Conservation (phyloP, 208 protist species). For the Acanthamoeba lenticulata region DNA sequence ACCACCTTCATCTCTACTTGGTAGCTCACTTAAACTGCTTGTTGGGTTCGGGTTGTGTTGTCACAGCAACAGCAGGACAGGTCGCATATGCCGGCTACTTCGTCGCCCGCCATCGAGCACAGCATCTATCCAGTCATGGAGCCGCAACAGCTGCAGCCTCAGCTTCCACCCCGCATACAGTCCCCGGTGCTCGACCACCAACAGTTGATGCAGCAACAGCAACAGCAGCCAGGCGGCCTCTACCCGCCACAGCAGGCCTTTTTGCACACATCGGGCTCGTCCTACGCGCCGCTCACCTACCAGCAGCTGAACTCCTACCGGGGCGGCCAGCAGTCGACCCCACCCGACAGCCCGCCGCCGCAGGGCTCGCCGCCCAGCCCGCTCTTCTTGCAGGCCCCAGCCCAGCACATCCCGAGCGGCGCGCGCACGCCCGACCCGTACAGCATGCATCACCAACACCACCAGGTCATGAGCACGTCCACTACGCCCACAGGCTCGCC, state of each 20-base stretch:
- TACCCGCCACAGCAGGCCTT: conserved; percentile 2
- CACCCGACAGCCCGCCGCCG: not conserved
- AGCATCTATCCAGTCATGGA: not conserved
- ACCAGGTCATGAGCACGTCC: not conserved
- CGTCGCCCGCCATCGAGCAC: conserved; percentile 18
- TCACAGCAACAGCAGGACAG: conserved; percentile 3
- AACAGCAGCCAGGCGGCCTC: not conserved
- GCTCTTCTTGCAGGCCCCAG: not conserved
- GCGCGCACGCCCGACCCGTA: not conserved
- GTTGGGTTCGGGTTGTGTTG: too few relatives aligned
- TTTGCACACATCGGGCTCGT: not conserved
- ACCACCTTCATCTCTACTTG: too few relatives aligned
- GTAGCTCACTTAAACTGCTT: too few relatives aligned
- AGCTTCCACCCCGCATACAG: not conserved
- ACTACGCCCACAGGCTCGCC: conserved; percentile 11
- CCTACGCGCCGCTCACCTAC: not conserved
- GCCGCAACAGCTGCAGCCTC: not conserved
- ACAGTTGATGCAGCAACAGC: not conserved
- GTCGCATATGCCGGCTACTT: not conserved
- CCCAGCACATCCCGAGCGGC: not conserved
- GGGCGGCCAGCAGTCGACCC: not conserved
- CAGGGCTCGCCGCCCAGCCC: not conserved
- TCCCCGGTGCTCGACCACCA: not conserved
- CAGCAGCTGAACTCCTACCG: conserved; percentile 8
- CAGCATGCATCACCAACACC: not conserved